phyloP scores from a whole-genome alignment of 2,329 filamentous ascomycete genomes.

The Neocucurbitaria cava region DNA sequence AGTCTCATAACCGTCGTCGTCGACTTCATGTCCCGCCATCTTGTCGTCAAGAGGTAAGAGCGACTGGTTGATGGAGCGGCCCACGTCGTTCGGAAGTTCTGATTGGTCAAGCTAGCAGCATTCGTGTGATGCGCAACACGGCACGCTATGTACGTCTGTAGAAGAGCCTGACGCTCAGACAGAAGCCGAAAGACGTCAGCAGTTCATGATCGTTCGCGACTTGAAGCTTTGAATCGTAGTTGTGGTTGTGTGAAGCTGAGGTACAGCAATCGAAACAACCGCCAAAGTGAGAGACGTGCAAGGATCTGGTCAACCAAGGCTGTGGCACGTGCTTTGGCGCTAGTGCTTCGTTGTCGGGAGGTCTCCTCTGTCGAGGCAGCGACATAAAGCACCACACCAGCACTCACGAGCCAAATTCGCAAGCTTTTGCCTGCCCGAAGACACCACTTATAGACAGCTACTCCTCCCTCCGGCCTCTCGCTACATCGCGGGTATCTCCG shows the following conservation, averaged over 20 bases:
- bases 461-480: not conserved
- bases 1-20: conserved; percentile 26
- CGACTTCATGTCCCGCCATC: conserved; percentile 12
- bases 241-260: not conserved
- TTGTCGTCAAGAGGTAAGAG: conserved; percentile 1
- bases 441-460: not conserved
- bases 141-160: not conserved
- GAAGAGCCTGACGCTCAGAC: conserved; percentile 12
- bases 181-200: conserved; percentile 6
- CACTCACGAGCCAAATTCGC: conserved; percentile 2
- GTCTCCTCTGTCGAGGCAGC: conserved; percentile 17
- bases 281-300: not conserved
- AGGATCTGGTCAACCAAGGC: not conserved
- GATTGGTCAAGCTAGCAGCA: conserved; percentile 16
- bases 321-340: not conserved
- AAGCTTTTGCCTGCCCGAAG: conserved; percentile 3
- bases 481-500: conserved; percentile 8
- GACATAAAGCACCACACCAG: conserved; percentile 15
- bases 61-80: conserved; percentile 1
- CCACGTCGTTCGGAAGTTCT: not conserved
- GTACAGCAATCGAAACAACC: not conserved
- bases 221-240: not conserved
- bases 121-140: not conserved
- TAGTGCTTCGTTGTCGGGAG: conserved; percentile 4
- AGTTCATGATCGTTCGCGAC: not conserved